Percentiles rank a stretch among this genome's conserved stretches.
phyloP scores from a whole-genome alignment of 1,139 yeast genomes.

The Yamadazyma songkhlaensis region DNA sequence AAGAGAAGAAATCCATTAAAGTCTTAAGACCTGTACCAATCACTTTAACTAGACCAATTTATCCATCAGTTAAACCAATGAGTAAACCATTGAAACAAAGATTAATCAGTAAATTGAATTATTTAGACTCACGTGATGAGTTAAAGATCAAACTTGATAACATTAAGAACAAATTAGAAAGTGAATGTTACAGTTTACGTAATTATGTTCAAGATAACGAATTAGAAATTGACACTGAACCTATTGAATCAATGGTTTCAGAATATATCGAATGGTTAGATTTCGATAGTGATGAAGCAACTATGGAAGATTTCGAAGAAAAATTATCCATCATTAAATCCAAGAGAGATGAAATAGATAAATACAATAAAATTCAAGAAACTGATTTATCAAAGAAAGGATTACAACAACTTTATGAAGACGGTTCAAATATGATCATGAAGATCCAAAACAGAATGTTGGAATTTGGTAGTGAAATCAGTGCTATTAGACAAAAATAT shows the following conservation, averaged over 20 bases:
- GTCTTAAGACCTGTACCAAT: conserved; percentile 20
- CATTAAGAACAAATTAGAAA: conserved; percentile 54
- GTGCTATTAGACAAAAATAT: conserved; percentile 37
- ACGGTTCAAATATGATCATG: conserved; percentile 38
- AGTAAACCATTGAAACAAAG: conserved; percentile 35
- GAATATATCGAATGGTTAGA: conserved; percentile 78
- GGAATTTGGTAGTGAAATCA: conserved; percentile 43
- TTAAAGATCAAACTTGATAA: conserved; percentile 47
- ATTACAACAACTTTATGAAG: conserved; percentile 39
- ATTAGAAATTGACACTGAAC: conserved; percentile 30
- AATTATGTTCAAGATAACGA: conserved; percentile 50
- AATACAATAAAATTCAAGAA: conserved; percentile 21
- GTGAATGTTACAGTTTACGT: conserved; percentile 56
- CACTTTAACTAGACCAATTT: conserved; percentile 28
- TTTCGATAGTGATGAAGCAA: conserved; percentile 60
- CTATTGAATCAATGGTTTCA: conserved; percentile 26
- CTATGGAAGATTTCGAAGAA: conserved; percentile 35
- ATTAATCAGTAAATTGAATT: conserved; percentile 25
- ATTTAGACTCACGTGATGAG: conserved; percentile 44
- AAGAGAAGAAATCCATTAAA: conserved; percentile 15
- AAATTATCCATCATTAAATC: conserved; percentile 21
- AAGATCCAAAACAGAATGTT: conserved; percentile 44
- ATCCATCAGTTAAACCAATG: conserved; percentile 46
- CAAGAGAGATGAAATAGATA: conserved; percentile 21
- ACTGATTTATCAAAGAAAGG: conserved; percentile 34